Evolutionary conservation across 345 rosid genomes (phyloP), one percentile per base, ranked within the genome.

Genomic region (Sisymbrium altissimum): DNA sequence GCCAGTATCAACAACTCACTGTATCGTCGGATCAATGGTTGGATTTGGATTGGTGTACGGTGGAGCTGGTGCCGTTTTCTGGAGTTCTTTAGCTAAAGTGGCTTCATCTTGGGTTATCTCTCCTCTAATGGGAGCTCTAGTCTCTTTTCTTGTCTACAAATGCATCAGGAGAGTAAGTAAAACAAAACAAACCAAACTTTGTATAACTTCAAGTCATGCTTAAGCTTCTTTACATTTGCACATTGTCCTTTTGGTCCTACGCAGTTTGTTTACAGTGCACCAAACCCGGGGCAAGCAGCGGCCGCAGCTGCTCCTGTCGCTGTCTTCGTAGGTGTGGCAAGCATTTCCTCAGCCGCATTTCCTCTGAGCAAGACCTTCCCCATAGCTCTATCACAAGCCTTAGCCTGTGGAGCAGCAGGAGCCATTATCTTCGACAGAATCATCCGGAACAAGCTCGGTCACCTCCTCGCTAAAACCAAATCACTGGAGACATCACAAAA

Each of bases 1-100:
- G 94, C 99, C 99, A 23, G 98, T 95, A 78, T 95, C 99, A 2
- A 95, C 99, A 50, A 95, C 99, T 7, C 98, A 95, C 77, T 95
- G 98, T 73, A 92, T 92, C 18, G 88, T 95, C 5, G 99, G 98
- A 79, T 87, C 98, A 18, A 95, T 95, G 99, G 99, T 95, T 41
- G 99, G 99, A 29, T 92, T 95, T 68, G 98, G 96, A 10, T 90
- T 95, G 9, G 91, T 84, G 7, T 95, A 95, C 70, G 99, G 99
- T 6, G 99, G 99, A 53, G 56, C 90, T 66, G 94, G 92, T 32
- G 97, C 99, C 0, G 98, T 95, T 76, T 95, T 95, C 81, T 95
- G 99, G 99, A 86, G 89, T 45, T 92, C 98, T 65, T 66, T 95
- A 70, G 97, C 96, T 38, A 85, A 86, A 81, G 99, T 95, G 63